phyloP scores from a whole-genome alignment of 108 stramenopile species.

The Schizochytrium sp. region DNA sequence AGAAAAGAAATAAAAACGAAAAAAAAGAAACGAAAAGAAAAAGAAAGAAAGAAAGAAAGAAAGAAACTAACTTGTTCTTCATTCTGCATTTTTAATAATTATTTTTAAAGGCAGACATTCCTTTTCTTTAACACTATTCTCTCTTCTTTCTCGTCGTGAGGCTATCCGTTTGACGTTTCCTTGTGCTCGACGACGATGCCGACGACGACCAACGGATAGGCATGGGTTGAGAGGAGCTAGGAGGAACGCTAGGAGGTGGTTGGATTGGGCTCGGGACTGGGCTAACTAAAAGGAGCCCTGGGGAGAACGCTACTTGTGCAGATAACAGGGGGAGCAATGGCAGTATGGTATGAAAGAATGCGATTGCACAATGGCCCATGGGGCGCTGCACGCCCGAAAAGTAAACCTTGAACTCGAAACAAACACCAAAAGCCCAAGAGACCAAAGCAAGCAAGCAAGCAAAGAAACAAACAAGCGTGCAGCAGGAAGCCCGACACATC shows the following conservation, averaged over 20 bases:
- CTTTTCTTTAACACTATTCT: too few species aligned
- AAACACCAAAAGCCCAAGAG: not conserved
- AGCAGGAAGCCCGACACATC: too few species aligned
- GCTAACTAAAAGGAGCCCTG: too few species aligned
- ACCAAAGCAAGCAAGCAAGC: conserved; percentile 6
- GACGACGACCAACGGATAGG: conserved; percentile 39
- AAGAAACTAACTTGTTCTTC: too few species aligned
- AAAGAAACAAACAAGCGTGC: not conserved
- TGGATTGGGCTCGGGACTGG: not conserved
- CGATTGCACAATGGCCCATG: too few species aligned
- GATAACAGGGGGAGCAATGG: not conserved
- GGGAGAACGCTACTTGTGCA: too few species aligned
- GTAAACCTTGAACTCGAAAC: not conserved
- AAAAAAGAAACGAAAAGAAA: too few species aligned
- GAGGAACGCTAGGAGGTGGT: not conserved
- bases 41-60: too few species aligned
- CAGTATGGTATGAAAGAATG: not conserved
- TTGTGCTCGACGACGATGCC: not conserved
- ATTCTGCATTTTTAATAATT: too few species aligned
- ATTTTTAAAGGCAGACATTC: too few species aligned
- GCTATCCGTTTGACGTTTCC: conserved; percentile 51
- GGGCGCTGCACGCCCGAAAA: not conserved
- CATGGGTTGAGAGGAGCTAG: not conserved
- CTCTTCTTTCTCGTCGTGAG: not conserved
- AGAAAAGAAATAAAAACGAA: too few species aligned